Evolutionary conservation across 1,284 basidiomycete genomes (phyloP), one percentile per base, ranked within the genome.

Genomic region (Irpex sp.): DNA sequence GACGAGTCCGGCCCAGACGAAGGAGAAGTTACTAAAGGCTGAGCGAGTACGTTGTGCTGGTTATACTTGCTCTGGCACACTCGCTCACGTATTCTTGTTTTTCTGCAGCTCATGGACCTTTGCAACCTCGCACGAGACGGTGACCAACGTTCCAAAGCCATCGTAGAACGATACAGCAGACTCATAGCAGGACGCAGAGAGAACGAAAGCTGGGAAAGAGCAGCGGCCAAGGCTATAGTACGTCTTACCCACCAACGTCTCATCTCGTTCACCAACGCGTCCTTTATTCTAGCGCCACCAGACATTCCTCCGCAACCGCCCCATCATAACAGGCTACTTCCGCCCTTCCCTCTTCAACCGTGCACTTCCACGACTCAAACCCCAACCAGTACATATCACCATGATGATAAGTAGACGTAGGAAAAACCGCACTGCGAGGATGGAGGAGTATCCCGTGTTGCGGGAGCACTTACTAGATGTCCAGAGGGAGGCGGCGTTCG

Each of bases 301-400:
- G 63, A 67, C 79, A n/a, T 74, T 75, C 48, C 73, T 87, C 57
- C 77, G 75, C 42, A 79, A 76, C 36, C 80, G 84, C 1, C 84
- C 88, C 4, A 84, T 87, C 45, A 73, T 91, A 59, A 92, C 89
- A 1, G 80, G 78, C 4, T 82, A 84, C 68, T 69, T 92, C 28
- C 83, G 83, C 9, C 81, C 90, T 0, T 80, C 86, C 0, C 57
- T 82, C 6, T 84, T 75, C 73, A 85, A 91, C 69, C 78, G 74
- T 0, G 88, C 90, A 0, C 78, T 95, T 6, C 92, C 92, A 0
- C 82, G 90, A 0, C 74, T 95, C 66, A 85, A 82, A 60, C 91
- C 90, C 0, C 92, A 95, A 65, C 93, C 94, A 0, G 64, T 74
- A 2, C 76, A 80, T 14, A 80, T 94, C 48, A 80, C 82, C 0